Base-by-base conservation (phyloP, 306 rosid species). In the Cajanus cajan region DNA sequence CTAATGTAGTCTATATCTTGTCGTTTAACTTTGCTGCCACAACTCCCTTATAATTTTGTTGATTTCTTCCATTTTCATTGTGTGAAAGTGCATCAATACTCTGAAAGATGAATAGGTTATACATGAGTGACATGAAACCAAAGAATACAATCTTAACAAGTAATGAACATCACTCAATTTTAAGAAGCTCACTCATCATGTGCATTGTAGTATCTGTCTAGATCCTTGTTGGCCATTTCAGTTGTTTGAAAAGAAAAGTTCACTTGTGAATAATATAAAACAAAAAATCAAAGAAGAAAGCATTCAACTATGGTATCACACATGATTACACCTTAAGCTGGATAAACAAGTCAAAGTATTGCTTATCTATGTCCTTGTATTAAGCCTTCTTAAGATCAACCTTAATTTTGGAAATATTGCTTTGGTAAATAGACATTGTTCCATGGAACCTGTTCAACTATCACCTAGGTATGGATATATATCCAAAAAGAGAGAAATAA, bases 1-100 rank as follows among this genome's bases (percentile, higher is more conserved):
- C 95, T 77, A 37, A 94, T 90, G 76, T 88, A 92, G 77, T 94
- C 97, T 75, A 92, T 94, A 83, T 94, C 98, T 80, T 94, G 97
- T 76, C 98, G 97, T 88, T 97, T 94, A 94, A 15, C 97, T 94
- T 78, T 94, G 97, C 76, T 94, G 98, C 97, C 98, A 94, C 89
- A 94, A 83, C 73, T 94, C 98, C 80, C 97, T 79, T 55, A 94
- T 92, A 76, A 94, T 94, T 87, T 92, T 94, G 89, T 92, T 94
- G 84, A 94, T 94, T 88, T 94, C 98, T 82, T 92, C 98, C 98
- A 94, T 94, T 86, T 94, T 94, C 98, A 94, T 90, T 4, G 92
- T 67, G 87, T 94, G 97, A 83, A 94, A 94, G 72, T 97, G 93
- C 98, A 94, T 92, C 36, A 94, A 81, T 74, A 97, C 98, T 81